A percentile compares a stretch with the other conserved stretches of the same genome.
These are phyloP conservation scores for Plasmopara muralis DNA, from an alignment of 352 stramenopile species.

Conservation along the genomic window DNA sequence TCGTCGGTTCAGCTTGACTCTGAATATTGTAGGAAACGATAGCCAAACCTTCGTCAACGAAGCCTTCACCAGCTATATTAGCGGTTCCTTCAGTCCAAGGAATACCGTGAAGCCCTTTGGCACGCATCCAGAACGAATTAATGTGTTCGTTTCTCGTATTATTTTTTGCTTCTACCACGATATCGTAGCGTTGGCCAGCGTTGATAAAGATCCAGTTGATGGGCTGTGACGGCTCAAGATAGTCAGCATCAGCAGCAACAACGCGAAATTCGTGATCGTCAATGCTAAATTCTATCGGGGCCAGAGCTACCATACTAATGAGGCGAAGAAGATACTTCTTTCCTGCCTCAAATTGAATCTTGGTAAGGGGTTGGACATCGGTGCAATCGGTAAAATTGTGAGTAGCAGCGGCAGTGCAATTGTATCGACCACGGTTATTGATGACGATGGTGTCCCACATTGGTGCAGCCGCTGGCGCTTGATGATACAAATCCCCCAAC, in stretches of 20 bases:
- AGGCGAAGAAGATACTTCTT: too few species aligned
- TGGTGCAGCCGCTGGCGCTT: too few species aligned
- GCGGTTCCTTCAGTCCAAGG: conserved; percentile 20
- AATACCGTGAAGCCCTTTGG: too few species aligned
- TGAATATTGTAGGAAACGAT: conserved; percentile 3
- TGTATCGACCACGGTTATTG: conserved; percentile 29
- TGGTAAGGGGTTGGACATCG: too few species aligned
- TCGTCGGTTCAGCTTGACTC: background rate
- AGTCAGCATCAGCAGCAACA: conserved; percentile 17
- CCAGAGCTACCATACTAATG: too few species aligned
- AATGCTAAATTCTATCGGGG: too few species aligned
- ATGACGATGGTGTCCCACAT: conserved; percentile 27
- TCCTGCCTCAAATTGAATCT: too few species aligned
- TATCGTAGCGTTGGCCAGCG: conserved; percentile 26
- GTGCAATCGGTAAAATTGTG: conserved; percentile 11
- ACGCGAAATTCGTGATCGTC: conserved; percentile 17
- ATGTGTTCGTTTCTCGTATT: too few species aligned
- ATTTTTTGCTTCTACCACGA: conserved; percentile 23
- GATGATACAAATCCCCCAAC: too few species aligned
- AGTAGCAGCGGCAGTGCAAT: conserved; percentile 18
- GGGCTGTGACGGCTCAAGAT: conserved; percentile 5
- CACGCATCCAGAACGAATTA: too few species aligned
- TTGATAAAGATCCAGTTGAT: conserved; percentile 29
- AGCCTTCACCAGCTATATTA: conserved; percentile 13
- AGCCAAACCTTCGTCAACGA: conserved; percentile 17